phyloP scores from a whole-genome alignment of 768 basidiomycete genomes.

The Boletus patriciae region DNA sequence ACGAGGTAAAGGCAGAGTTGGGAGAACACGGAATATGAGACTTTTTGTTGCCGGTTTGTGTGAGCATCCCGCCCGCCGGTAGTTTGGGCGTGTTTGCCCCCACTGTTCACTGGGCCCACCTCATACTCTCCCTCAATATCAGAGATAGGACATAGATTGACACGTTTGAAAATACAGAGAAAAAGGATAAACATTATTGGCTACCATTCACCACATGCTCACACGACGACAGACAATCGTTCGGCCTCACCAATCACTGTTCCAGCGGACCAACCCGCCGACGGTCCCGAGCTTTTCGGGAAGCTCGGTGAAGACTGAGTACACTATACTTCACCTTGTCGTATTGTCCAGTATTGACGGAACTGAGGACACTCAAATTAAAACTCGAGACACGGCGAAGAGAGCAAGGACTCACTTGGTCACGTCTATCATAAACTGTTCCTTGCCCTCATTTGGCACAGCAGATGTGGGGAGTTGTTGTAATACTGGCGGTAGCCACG shows the following conservation, averaged over 20 bases:
- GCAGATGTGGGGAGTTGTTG: slow-evolving; percentile 64
- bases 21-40: slow-evolving; percentile 6
- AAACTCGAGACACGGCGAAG: background rate
- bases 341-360: slow-evolving; percentile 60
- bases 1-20: slow-evolving; percentile 12
- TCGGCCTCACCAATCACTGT: slow-evolving; percentile 18
- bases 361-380: slow-evolving; percentile 41
- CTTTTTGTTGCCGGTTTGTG: slow-evolving; percentile 12
- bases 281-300: slow-evolving; percentile 72
- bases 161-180: slow-evolving; percentile 3
- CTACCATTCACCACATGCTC: slow-evolving; percentile 17
- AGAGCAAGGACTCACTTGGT: slow-evolving; percentile 54
- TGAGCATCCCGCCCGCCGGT: slow-evolving; percentile 20
- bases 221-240: background rate
- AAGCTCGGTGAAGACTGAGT: slow-evolving; percentile 65
- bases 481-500: slow-evolving; percentile 72
- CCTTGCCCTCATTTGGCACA: slow-evolving; percentile 64
- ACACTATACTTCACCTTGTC: slow-evolving; percentile 86
- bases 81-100: slow-evolving; percentile 29
- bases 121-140: background rate
- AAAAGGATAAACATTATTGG: slow-evolving; percentile 16
- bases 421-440: slow-evolving; percentile 72
- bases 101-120: too few relatives aligned
- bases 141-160: background rate
- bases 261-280: slow-evolving; percentile 37